Conservation (phyloP, 2,329 filamentous ascomycete genomes). For the Parasarocladium wereldwijsianum region DNA sequence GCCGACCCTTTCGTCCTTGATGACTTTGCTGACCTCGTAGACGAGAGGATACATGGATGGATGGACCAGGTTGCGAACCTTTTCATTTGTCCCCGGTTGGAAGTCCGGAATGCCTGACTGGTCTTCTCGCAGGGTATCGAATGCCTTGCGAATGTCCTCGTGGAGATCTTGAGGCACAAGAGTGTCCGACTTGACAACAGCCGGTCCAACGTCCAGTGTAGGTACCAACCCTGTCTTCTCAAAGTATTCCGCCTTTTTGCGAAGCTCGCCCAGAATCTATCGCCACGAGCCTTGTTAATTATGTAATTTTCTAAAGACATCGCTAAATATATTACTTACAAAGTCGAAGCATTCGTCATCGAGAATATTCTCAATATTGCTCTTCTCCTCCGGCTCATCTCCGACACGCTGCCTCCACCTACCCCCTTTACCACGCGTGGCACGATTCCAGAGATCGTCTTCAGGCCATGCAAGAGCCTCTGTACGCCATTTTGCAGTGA, state of each 20-base stretch:
- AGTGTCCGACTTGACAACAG: conserved; percentile 11
- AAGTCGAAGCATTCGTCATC: no score
- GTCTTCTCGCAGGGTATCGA: conserved; percentile 8
- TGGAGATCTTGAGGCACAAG: conserved; percentile 7
- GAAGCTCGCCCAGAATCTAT: conserved; percentile 20
- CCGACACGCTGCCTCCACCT: no score
- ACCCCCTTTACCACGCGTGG: no score
- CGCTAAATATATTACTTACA: no score
- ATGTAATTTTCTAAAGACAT: no score
- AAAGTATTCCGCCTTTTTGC: conserved; percentile 28
- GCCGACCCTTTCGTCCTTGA: conserved; percentile 10
- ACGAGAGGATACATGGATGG: conserved; percentile 23
- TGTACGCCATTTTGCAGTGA: conserved; percentile 8
- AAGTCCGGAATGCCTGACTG: conserved; percentile 24
- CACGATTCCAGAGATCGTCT: neutral
- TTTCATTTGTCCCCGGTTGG: conserved; percentile 35
- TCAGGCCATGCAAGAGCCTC: conserved; percentile 7
- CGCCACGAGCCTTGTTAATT: no score
- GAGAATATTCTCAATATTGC: no score
- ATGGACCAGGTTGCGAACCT: conserved; percentile 40
- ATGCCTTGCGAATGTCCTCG: conserved; percentile 6
- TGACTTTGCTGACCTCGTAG: conserved; percentile 6
- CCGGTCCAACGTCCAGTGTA: conserved; percentile 9
- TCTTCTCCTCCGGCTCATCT: no score
- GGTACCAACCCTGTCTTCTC: conserved; percentile 20